A percentile compares a stretch with the other conserved stretches of the same genome.
Conservation (phyloP, 352 stramenopile genomes). For the Pilasporangium apinafurcum region DNA sequence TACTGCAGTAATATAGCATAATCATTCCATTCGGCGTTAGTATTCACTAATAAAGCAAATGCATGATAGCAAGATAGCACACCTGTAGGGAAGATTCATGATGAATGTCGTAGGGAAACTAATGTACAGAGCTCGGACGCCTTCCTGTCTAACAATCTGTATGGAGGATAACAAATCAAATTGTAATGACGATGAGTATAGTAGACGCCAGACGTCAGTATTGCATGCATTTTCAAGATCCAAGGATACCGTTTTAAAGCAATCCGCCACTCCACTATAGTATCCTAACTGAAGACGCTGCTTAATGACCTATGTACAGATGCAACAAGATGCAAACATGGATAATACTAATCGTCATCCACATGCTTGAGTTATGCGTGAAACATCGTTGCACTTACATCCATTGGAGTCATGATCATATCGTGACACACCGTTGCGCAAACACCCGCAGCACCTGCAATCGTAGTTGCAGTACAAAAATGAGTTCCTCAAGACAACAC, state of each 20-base stretch:
- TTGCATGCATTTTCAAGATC: background rate
- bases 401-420: conserved; percentile 97
- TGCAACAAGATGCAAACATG: background rate
- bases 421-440: conserved; percentile 96
- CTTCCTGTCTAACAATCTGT: conserved; percentile 73
- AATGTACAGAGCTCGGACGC: conserved; percentile 85
- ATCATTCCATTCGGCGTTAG: too few relatives aligned
- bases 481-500: conserved; percentile 5
- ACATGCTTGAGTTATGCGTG: background rate
- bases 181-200: too few relatives aligned
- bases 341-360: conserved; percentile 1
- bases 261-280: conserved; percentile 91
- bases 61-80: background rate
- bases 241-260: conserved; percentile 66
- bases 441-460: conserved; percentile 83
- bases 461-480: conserved; percentile 2
- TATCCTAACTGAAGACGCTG: conserved; percentile 98
- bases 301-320: conserved; percentile 92
- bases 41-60: too few relatives aligned
- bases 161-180: background rate
- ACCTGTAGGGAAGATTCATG: conserved; percentile 98
- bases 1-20: conserved; percentile 46
- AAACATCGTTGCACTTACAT: conserved; percentile 47
- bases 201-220: too few relatives aligned
- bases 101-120: conserved; percentile 97